Conservation (phyloP, 129 eudicot genomes). For the Pittosporum tobira region DNA sequence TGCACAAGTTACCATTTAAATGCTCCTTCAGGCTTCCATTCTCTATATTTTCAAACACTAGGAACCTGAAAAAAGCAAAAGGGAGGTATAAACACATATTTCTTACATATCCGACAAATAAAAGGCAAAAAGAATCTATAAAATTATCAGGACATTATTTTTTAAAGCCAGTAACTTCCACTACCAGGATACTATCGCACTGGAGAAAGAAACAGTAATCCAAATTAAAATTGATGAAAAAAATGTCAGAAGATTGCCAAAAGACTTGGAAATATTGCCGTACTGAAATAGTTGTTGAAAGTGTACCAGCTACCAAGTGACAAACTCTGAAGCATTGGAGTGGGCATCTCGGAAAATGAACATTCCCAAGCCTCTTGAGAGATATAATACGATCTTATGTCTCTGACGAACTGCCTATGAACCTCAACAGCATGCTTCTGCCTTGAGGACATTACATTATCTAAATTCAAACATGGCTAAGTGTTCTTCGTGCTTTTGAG, state of each 20-base stretch:
- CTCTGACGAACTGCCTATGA: no score
- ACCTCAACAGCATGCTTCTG: no score
- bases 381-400: no score
- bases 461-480: no score
- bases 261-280: background rate
- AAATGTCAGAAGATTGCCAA: background rate
- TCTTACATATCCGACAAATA: background rate
- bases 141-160: background rate
- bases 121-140: background rate
- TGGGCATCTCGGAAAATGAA: no score
- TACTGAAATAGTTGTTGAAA: no score
- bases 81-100: background rate
- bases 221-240: no score
- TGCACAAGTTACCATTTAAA: constrained; percentile 52
- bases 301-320: no score
- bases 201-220: background rate
- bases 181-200: background rate
- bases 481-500: no score
- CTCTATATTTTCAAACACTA: constrained; percentile 62
- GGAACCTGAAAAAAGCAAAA: constrained; percentile 42
- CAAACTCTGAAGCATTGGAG: no score
- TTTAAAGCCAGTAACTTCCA: background rate
- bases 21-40: constrained; percentile 86
- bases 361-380: no score
- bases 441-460: no score